These are phyloP conservation scores for Lactifluus piperatus DNA, from an alignment of 768 basidiomycete species.

Conservation along the genomic window DNA sequence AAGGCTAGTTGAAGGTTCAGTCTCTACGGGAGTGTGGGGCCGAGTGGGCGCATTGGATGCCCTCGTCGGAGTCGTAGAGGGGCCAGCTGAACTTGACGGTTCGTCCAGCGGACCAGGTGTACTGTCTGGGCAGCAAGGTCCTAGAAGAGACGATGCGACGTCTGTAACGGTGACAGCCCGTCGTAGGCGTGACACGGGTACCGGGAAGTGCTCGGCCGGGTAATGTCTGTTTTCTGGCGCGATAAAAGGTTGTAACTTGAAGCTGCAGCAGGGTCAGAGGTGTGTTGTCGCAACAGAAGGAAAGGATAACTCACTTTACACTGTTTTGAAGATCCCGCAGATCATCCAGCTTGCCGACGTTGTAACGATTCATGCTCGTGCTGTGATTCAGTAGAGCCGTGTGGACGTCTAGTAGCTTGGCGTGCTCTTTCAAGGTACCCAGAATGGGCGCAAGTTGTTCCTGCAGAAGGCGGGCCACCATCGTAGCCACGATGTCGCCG, in stretches of 20 bases:
- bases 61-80: background rate
- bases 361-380: constrained; percentile 9
- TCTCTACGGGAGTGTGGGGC: background rate
- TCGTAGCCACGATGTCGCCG: background rate
- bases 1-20: background rate
- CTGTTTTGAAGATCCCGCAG: constrained; percentile 8
- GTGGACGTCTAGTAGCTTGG: constrained; percentile 3
- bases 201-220: background rate
- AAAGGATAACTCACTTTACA: background rate
- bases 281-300: background rate
- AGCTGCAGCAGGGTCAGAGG: background rate
- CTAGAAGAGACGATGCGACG: background rate
- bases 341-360: constrained; percentile 14
- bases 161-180: background rate
- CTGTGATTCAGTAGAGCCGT: constrained; percentile 10
- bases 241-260: constrained; percentile 1
- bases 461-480: background rate
- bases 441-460: constrained; percentile 12
- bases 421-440: constrained; percentile 6
- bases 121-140: too few relatives aligned
- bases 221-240: background rate
- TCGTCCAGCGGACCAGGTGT: background rate
- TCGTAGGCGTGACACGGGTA: too few relatives aligned
- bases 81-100: background rate
- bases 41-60: background rate